These are phyloP conservation scores for Hydnum rufescens DNA, from an alignment of 768 basidiomycete species.

Conservation along the genomic window DNA sequence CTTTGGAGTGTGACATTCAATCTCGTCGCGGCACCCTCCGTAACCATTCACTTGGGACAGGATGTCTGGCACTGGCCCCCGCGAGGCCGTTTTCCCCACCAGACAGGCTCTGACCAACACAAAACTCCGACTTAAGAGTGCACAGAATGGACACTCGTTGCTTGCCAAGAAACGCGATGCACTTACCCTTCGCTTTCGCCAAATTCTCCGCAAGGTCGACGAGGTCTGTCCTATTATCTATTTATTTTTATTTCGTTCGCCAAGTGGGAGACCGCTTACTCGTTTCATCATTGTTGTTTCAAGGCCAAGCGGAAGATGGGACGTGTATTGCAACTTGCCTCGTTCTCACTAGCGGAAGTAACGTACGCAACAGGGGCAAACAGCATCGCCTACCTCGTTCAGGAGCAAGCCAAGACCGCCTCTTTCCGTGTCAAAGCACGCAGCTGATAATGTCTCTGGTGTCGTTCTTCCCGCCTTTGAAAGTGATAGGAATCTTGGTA, in stretches of 20 bases:
- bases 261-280: neutral
- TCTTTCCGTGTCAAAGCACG: conserved; percentile 84
- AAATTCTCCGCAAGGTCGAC: conserved; percentile 91
- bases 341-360: conserved; percentile 97
- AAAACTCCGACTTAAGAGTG: conserved; percentile 72
- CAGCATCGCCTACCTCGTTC: conserved; percentile 81
- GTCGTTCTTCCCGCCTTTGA: conserved; percentile 93
- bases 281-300: neutral
- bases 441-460: conserved; percentile 96
- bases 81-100: conserved; percentile 92
- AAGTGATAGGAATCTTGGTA: conserved; percentile 65
- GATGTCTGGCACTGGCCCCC: conserved; percentile 80
- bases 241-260: neutral
- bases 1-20: too few species aligned
- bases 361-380: conserved; percentile 87
- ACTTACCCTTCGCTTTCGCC: conserved; percentile 79
- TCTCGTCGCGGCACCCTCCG: too few species aligned
- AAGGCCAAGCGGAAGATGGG: conserved; percentile 99
- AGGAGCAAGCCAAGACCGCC: conserved; percentile 83
- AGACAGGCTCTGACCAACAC: conserved; percentile 95
- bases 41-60: conserved; percentile 6
- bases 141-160: conserved; percentile 86
- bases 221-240: conserved; percentile 37
- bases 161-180: conserved; percentile 98
- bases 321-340: conserved; percentile 93